These are phyloP conservation scores for Cadophora sp. DNA, from an alignment of 2,329 filamentous ascomycete genomes.

Conservation along the genomic window DNA sequence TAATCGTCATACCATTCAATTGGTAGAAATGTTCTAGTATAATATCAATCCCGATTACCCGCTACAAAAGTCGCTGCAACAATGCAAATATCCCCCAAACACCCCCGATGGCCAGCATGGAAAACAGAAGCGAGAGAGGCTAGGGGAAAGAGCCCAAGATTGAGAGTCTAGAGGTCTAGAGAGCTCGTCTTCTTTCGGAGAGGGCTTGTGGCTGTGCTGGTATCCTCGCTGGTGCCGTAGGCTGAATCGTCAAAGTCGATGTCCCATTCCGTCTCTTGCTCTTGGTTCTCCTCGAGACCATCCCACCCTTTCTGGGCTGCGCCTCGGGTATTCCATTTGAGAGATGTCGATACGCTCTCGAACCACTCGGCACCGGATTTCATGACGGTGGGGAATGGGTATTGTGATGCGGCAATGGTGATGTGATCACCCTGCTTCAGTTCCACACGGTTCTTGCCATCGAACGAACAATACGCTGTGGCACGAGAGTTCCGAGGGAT, in stretches of 20 bases:
- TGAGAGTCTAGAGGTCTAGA: conserved; percentile 19
- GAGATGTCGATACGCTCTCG: conserved; percentile 87
- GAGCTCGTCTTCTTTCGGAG: conserved; percentile 24
- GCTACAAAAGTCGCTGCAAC: not conserved
- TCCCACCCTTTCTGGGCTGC: conserved; percentile 90
- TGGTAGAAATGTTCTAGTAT: conserved; percentile 6
- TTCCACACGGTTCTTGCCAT: conserved; percentile 95
- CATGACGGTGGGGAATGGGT: conserved; percentile 96
- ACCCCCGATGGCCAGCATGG: conserved; percentile 23
- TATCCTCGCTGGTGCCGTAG: conserved; percentile 75
- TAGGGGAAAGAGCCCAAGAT: not conserved
- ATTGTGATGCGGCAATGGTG: conserved; percentile 93
- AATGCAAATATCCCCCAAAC: conserved; percentile 4
- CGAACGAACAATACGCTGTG: conserved; percentile 95
- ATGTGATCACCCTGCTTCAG: conserved; percentile 93
- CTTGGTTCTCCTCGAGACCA: conserved; percentile 50
- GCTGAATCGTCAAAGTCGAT: conserved; percentile 91
- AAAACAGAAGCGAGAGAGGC: conserved; percentile 17
- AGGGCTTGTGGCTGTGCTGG: conserved; percentile 70
- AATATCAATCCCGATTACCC: not conserved
- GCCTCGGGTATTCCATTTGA: conserved; percentile 94
- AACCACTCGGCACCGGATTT: conserved; percentile 94
- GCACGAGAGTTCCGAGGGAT: conserved; percentile 86
- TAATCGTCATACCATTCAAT: conserved; percentile 2
- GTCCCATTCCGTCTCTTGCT: conserved; percentile 77